A percentile compares a stretch with the other conserved stretches of the same genome.
Conservation (phyloP, 148 eudicot genomes). For the Silene latifolia region DNA sequence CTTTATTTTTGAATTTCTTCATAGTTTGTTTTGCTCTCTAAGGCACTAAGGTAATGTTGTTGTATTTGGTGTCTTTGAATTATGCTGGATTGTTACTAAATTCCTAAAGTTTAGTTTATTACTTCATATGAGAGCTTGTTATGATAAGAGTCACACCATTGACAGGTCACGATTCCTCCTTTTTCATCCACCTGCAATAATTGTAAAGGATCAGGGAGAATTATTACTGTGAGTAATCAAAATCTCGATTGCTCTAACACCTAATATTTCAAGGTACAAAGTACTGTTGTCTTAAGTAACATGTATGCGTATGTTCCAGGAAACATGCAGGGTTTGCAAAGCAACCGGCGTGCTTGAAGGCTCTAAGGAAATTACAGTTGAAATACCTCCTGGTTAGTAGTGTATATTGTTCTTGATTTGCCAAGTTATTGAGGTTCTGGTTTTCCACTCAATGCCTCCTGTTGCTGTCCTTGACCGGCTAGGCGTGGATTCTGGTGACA, state of each 20-base stretch:
- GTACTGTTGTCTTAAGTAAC: conserved; percentile 1
- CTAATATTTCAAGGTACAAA: neutral
- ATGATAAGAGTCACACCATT: conserved; percentile 10
- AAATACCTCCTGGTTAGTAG: conserved; percentile 77
- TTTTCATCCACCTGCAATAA: conserved; percentile 66
- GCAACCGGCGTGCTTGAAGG: conserved; percentile 77
- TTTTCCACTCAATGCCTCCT: neutral
- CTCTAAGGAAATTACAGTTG: conserved; percentile 61
- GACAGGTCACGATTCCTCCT: conserved; percentile 80
- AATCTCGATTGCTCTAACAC: neutral
- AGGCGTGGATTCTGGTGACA: conserved; percentile 92
- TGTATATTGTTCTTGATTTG: conserved; percentile 15
- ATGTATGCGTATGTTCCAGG: conserved; percentile 38
- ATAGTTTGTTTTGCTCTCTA: neutral
- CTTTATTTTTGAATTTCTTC: neutral
- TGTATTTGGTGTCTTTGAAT: neutral
- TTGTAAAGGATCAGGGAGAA: conserved; percentile 77
- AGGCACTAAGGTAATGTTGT: neutral
- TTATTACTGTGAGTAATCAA: conserved; percentile 53
- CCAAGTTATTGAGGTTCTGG: neutral
- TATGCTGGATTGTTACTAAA: neutral
- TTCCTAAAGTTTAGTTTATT: neutral
- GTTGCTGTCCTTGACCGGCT: conserved; percentile 17
- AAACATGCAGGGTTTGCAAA: conserved; percentile 56
- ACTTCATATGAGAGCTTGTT: conserved; percentile 1